Percentiles rank a stretch among this genome's conserved stretches.
Conservation (phyloP, 495 filamentous ascomycete genomes). For the Pyrenula massariospora region DNA sequence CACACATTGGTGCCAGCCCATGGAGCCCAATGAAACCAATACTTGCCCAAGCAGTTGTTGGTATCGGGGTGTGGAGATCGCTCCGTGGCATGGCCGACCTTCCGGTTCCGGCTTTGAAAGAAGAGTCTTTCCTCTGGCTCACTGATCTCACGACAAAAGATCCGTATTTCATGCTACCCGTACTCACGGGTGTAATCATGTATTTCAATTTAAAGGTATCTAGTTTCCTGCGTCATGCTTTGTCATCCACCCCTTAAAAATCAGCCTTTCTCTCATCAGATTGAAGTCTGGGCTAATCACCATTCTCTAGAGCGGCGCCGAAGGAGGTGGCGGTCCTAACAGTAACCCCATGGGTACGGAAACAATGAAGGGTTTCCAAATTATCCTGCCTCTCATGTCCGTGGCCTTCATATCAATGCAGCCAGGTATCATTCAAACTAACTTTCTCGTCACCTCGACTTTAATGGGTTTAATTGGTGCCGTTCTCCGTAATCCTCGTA, state of each 20-base stretch:
- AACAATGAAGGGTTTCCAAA: constrained; percentile 35
- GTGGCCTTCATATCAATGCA: constrained; percentile 50
- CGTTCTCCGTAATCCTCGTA: constrained; percentile 26
- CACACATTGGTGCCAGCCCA: constrained; percentile 37
- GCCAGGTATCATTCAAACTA: constrained; percentile 60
- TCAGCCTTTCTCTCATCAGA: neutral
- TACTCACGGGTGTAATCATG: constrained; percentile 33
- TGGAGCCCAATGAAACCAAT: constrained; percentile 45
- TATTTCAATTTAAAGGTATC: constrained; percentile 48
- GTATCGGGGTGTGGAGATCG: constrained; percentile 70
- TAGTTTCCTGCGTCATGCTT: constrained; percentile 11
- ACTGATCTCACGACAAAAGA: constrained; percentile 66
- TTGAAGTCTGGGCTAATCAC: constrained; percentile 2
- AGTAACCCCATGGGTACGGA: constrained; percentile 11
- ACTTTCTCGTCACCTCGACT: constrained; percentile 47
- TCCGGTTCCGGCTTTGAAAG: constrained; percentile 67
- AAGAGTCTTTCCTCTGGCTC: constrained; percentile 66
- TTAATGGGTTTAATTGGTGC: constrained; percentile 46
- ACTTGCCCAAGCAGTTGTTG: constrained; percentile 53
- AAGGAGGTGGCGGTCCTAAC: too few relatives aligned
- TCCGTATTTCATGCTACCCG: constrained; percentile 64
- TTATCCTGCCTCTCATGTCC: constrained; percentile 48
- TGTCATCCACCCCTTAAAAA: neutral
- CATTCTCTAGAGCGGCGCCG: constrained; percentile 38
- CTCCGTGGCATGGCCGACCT: constrained; percentile 59